Conservation (phyloP, 2,329 filamentous ascomycete genomes). For the Monosporascus sp. region DNA sequence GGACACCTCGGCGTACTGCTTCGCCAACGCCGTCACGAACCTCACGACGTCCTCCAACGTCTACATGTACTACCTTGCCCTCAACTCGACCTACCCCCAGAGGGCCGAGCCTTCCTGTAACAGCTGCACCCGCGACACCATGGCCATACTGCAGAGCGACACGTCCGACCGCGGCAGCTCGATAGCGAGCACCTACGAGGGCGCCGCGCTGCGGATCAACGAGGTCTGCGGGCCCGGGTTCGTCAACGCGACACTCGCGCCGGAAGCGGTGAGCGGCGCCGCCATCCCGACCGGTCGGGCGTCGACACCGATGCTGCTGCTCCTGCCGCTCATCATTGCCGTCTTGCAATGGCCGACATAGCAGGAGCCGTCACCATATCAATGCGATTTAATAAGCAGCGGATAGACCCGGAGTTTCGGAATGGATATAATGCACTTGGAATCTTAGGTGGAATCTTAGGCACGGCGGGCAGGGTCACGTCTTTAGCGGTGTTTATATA, state of each 20-base stretch:
- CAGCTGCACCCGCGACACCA: slow-evolving; percentile 70
- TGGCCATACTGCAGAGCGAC: slow-evolving; percentile 71
- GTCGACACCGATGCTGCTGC: slow-evolving; percentile 14
- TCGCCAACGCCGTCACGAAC: slow-evolving; percentile 80
- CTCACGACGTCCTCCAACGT: slow-evolving; percentile 61
- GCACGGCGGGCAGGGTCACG: too few species aligned
- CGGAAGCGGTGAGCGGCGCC: slow-evolving; percentile 20
- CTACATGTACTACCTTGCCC: slow-evolving; percentile 80
- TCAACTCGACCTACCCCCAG: slow-evolving; percentile 66
- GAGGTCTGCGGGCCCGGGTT: slow-evolving; percentile 54
- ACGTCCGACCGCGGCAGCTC: slow-evolving; percentile 61
- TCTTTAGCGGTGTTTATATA: too few species aligned
- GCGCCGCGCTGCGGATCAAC: slow-evolving; percentile 70
- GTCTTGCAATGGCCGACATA: slow-evolving; percentile 19
- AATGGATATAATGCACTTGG: neutral
- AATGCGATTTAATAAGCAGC: neutral
- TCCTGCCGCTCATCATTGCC: slow-evolving; percentile 17
- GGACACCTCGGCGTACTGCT: slow-evolving; percentile 64
- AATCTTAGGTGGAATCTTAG: too few species aligned
- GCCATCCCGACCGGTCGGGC: slow-evolving; percentile 11
- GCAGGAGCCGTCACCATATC: neutral
- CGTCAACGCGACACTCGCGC: slow-evolving; percentile 51
- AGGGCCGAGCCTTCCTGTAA: slow-evolving; percentile 69
- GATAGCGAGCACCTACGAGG: slow-evolving; percentile 63
- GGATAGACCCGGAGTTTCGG: neutral